Evolutionary conservation across 1,284 basidiomycete genomes (phyloP).

Genomic region (Vanrija pseudolonga): DNA sequence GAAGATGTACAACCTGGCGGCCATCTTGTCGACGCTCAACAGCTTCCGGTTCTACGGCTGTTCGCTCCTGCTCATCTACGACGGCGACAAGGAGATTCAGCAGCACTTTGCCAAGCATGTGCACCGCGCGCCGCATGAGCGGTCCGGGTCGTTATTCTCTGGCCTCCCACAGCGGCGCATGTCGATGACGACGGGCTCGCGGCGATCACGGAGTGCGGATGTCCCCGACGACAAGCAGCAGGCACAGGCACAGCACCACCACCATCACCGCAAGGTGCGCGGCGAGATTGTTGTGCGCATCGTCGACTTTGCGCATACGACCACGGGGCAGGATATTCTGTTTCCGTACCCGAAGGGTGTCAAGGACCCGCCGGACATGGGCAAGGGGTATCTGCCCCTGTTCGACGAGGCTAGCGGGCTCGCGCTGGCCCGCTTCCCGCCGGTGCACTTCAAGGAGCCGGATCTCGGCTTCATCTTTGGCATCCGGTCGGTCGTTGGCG

Average conservation of each 20-base stretch:
- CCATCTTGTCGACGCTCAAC: constrained; percentile 78
- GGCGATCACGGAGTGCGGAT: constrained; percentile 8
- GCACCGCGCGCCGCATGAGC: constrained; percentile 6
- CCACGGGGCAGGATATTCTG: constrained; percentile 87
- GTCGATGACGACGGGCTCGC: constrained; percentile 3
- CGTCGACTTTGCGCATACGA: constrained; percentile 98
- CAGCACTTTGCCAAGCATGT: constrained; percentile 49
- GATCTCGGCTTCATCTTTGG: constrained; percentile 94
- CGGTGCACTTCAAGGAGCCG: constrained; percentile 79
- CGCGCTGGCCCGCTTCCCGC: constrained; percentile 83
- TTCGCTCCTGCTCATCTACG: constrained; percentile 94
- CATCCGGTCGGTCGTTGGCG: constrained; percentile 70
- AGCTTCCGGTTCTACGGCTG: constrained; percentile 98
- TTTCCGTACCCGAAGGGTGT: constrained; percentile 48
- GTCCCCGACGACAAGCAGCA: constrained; percentile 1
- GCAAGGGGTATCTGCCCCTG: constrained; percentile 74
- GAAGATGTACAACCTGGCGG: constrained; percentile 90
- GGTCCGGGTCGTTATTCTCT: constrained; percentile 3
- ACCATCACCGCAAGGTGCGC: constrained; percentile 55
- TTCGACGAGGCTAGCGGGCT: constrained; percentile 73
- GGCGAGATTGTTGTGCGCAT: constrained; percentile 94
- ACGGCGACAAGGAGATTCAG: constrained; percentile 86
- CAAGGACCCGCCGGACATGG: constrained; percentile 49
- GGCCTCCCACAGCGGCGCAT: neutral
- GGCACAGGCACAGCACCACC: constrained; percentile 4